Conservation (phyloP, 768 basidiomycete species). For the Tricholomella constricta region DNA sequence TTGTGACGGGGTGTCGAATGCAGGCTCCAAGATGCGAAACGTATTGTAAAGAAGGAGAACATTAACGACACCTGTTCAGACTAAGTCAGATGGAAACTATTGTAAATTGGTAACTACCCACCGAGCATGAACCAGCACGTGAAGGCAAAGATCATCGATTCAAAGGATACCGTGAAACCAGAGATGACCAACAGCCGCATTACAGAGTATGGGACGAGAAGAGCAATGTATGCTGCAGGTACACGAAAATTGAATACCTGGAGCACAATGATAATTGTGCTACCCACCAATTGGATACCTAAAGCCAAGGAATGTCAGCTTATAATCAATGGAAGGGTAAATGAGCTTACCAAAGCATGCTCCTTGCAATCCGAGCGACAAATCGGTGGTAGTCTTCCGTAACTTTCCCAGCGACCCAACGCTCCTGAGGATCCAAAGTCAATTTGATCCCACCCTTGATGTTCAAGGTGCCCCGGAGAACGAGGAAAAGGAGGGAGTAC, state of each 20-base stretch:
- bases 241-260: neutral
- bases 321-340: neutral
- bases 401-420: constrained; percentile 38
- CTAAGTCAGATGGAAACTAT: neutral
- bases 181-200: constrained; percentile 49
- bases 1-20: constrained; percentile 41
- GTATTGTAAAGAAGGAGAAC: constrained; percentile 70
- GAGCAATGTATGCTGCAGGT: constrained; percentile 57
- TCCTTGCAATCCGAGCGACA: constrained; percentile 59
- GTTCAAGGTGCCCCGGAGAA: constrained; percentile 57
- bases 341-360: constrained; percentile 66
- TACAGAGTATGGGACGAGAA: constrained; percentile 65
- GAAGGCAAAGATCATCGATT: constrained; percentile 44
- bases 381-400: constrained; percentile 60
- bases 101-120: constrained; percentile 29
- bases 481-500: constrained; percentile 59
- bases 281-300: constrained; percentile 64
- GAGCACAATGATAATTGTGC: neutral
- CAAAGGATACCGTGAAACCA: constrained; percentile 46
- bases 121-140: constrained; percentile 48
- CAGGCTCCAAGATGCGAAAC: constrained; percentile 59
- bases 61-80: constrained; percentile 57
- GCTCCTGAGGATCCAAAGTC: constrained; percentile 46
- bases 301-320: constrained; percentile 10
- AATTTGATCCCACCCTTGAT: constrained; percentile 54